These are phyloP conservation scores for Chlorella sorokiniana DNA, from an alignment of 139 green algal species.

Conservation along the genomic window DNA sequence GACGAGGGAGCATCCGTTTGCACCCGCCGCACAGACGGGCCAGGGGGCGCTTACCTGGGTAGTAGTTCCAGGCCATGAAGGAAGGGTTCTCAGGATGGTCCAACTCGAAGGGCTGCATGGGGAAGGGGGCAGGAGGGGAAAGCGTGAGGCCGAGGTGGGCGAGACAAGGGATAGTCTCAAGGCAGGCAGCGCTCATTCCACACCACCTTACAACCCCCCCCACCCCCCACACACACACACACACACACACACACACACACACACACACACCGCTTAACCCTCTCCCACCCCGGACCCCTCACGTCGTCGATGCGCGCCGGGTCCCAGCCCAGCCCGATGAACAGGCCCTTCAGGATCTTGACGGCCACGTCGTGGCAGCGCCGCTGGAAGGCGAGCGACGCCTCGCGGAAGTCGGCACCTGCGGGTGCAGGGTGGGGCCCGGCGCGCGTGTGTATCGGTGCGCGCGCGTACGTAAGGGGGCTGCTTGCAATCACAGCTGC, in stretches of 20 bases:
- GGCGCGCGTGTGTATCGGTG: no score
- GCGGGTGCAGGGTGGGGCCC: no score
- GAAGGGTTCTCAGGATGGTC: conserved; percentile 35
- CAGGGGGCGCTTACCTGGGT: no score
- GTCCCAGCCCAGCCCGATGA: conserved; percentile 24
- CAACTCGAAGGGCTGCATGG: conserved; percentile 32
- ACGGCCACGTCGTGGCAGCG: conserved; percentile 33
- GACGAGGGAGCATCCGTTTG: no score
- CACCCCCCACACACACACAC: neutral
- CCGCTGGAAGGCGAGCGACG: conserved; percentile 27
- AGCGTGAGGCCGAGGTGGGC: neutral
- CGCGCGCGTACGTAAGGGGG: no score
- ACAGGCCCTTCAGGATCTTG: conserved; percentile 29
- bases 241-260: neutral
- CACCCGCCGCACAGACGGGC: no score
- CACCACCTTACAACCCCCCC: neutral
- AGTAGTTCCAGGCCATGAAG: conserved; percentile 30
- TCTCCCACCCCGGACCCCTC: no score
- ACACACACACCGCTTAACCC: no score
- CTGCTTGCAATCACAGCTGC: no score
- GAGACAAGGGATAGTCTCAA: neutral
- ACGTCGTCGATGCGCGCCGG: conserved; percentile 27
- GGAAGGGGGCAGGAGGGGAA: neutral
- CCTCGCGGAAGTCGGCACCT: conserved; percentile 13
- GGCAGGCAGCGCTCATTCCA: no score